Evolutionary conservation across 345 rosid species (phyloP).

Genomic region (Ricinus communis): DNA sequence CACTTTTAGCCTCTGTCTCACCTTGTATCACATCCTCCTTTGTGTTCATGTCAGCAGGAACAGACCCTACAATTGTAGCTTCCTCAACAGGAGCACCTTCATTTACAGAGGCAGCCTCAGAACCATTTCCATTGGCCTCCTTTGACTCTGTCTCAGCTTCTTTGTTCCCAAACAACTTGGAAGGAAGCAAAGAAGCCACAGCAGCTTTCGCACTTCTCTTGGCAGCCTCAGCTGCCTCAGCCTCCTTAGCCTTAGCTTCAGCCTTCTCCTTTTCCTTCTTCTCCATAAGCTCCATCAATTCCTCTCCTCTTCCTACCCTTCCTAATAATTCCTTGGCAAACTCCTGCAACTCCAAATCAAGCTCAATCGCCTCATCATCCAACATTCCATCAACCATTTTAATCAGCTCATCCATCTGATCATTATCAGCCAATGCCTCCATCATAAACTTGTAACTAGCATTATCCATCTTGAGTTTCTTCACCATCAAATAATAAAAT

Average conservation of each 20-base stretch:
- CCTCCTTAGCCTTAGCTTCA: constrained; percentile 82
- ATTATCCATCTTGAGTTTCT: constrained; percentile 80
- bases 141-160: constrained; percentile 33
- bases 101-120: constrained; percentile 18
- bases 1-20: constrained; percentile 9
- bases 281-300: constrained; percentile 71
- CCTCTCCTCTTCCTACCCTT: constrained; percentile 77
- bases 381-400: constrained; percentile 68
- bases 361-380: constrained; percentile 61
- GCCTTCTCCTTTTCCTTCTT: constrained; percentile 82
- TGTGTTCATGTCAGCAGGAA: constrained; percentile 15
- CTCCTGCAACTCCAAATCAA: constrained; percentile 71
- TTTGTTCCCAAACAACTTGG: constrained; percentile 50
- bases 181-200: constrained; percentile 49
- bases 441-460: constrained; percentile 75
- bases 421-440: constrained; percentile 60
- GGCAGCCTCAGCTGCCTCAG: constrained; percentile 69
- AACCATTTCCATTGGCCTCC: constrained; percentile 16
- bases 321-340: constrained; percentile 64
- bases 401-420: constrained; percentile 68
- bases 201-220: constrained; percentile 60
- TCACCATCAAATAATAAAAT: constrained; percentile 74
- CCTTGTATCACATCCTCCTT: neutral
- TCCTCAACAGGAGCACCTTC: constrained; percentile 34
- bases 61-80: constrained; percentile 22